Evolutionary conservation across 129 eudicot species (phyloP).

Genomic region (Cynara cardunculus): DNA sequence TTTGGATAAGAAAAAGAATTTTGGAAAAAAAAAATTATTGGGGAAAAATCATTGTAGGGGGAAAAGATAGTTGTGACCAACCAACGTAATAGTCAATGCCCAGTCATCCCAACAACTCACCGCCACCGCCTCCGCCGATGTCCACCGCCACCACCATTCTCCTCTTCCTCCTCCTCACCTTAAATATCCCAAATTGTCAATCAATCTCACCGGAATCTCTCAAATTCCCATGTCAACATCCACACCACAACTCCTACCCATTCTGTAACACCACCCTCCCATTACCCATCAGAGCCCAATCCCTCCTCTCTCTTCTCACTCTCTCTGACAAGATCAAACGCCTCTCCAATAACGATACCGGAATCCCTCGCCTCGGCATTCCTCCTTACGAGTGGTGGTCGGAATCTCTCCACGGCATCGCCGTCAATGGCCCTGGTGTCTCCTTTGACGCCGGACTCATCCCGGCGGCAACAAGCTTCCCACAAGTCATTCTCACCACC

Average conservation of each 20-base stretch:
- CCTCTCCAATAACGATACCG: conserved; percentile 67
- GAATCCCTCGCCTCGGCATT: conserved; percentile 56
- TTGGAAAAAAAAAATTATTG: too few species aligned
- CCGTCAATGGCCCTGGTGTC: conserved; percentile 86
- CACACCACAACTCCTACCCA: conserved; percentile 49
- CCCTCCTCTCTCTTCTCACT: conserved; percentile 62
- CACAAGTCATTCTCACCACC: conserved; percentile 63
- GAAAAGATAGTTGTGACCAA: background rate
- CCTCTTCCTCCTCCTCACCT: conserved; percentile 1
- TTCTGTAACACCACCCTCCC: conserved; percentile 76
- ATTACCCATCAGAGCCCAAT: conserved; percentile 46
- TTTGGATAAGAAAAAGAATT: too few species aligned
- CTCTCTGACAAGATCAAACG: conserved; percentile 69
- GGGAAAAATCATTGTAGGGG: background rate
- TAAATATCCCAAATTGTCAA: conserved; percentile 7
- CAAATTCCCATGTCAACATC: conserved; percentile 56
- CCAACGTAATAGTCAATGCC: background rate
- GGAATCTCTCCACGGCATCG: conserved; percentile 91
- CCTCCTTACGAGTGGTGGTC: conserved; percentile 98
- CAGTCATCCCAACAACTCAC: background rate
- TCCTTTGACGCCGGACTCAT: conserved; percentile 43
- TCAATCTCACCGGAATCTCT: conserved; percentile 2
- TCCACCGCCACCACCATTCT: conserved; percentile 10
- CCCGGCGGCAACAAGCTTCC: conserved; percentile 71
- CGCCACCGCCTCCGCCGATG: conserved; percentile 17